Conservation (phyloP, 495 filamentous ascomycete species). For the Aspergillus heteromorphus region DNA sequence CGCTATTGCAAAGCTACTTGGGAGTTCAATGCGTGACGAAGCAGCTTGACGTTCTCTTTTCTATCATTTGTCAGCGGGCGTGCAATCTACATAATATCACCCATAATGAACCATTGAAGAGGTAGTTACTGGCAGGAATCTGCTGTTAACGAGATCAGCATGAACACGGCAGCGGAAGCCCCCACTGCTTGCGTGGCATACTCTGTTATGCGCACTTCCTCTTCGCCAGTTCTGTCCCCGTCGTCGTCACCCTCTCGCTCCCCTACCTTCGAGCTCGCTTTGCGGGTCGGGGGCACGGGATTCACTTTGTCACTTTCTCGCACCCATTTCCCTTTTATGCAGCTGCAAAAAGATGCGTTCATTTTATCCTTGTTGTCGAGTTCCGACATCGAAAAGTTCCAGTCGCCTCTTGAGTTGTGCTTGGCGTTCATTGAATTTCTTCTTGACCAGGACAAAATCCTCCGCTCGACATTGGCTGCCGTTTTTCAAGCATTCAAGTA, state of each 20-base stretch:
- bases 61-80: neutral
- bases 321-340: neutral
- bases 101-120: neutral
- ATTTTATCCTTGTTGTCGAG: neutral
- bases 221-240: conserved; percentile 1
- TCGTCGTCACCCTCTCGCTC: neutral
- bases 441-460: neutral
- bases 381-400: neutral
- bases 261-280: neutral
- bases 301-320: conserved; percentile 2
- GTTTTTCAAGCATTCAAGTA: conserved; percentile 8
- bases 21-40: neutral
- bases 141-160: conserved; percentile 3
- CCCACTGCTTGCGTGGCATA: neutral
- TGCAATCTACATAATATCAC: neutral
- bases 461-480: neutral
- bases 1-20: neutral
- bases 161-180: conserved; percentile 6
- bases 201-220: conserved; percentile 2
- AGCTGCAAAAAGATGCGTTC: conserved; percentile 9
- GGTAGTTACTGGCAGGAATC: neutral
- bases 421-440: conserved; percentile 13
- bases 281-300: neutral
- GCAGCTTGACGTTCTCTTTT: neutral
- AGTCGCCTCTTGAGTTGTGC: conserved; percentile 3